These are phyloP conservation scores for Annulohypoxylon stygium DNA, from an alignment of 495 filamentous ascomycete genomes.

Conservation along the genomic window DNA sequence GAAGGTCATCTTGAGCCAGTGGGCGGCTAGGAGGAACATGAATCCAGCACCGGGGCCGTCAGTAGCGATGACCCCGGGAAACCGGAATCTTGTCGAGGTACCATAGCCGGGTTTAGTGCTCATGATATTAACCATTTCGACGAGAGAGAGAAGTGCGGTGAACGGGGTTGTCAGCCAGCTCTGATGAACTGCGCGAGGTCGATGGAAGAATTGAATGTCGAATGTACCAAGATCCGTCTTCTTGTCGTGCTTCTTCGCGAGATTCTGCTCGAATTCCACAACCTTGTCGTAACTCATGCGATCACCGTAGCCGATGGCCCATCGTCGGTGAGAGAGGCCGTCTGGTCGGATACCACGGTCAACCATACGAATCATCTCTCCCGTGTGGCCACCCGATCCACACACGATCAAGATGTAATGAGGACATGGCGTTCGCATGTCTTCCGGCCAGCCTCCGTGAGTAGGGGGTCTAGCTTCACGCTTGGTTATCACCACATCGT, in stretches of 20 bases:
- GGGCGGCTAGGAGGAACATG: slow-evolving; percentile 77
- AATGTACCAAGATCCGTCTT: slow-evolving; percentile 57
- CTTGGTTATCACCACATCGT: not conserved
- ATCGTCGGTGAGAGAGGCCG: slow-evolving; percentile 74
- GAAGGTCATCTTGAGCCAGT: slow-evolving; percentile 71
- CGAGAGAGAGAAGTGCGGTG: slow-evolving; percentile 63
- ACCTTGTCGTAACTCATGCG: slow-evolving; percentile 67
- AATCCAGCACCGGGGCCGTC: slow-evolving; percentile 93
- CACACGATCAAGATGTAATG: slow-evolving; percentile 85
- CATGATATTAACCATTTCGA: slow-evolving; percentile 66
- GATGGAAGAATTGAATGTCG: slow-evolving; percentile 72
- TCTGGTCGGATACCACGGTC: slow-evolving; percentile 58
- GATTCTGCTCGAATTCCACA: slow-evolving; percentile 52
- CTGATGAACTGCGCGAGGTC: slow-evolving; percentile 84
- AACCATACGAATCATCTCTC: slow-evolving; percentile 91
- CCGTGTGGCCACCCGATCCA: slow-evolving; percentile 93
- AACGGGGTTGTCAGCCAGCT: slow-evolving; percentile 74
- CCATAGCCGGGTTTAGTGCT: slow-evolving; percentile 48
- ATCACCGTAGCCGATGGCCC: slow-evolving; percentile 84
- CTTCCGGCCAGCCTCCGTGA: not conserved
- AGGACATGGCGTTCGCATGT: slow-evolving; percentile 24
- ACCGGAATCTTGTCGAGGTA: slow-evolving; percentile 57
- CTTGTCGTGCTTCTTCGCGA: slow-evolving; percentile 43
- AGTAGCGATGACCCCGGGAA: slow-evolving; percentile 74
- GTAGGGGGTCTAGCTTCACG: not conserved